phyloP scores from a whole-genome alignment of 2,329 filamentous ascomycete species.

The Bisporella sp. region DNA sequence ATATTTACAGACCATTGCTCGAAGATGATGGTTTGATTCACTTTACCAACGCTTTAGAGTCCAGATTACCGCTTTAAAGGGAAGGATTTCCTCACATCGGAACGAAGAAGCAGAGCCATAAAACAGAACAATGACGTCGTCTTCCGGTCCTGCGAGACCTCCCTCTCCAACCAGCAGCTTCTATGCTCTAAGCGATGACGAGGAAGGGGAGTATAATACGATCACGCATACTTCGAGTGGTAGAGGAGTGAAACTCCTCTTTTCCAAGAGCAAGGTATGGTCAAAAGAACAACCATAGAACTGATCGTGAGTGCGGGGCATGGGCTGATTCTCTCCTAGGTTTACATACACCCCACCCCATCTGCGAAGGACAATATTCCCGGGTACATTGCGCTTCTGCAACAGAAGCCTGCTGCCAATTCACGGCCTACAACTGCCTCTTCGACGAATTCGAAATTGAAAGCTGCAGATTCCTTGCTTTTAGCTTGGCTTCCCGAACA shows the following conservation, averaged over 20 bases:
- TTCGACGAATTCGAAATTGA: constrained; percentile 36
- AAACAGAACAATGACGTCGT: constrained; percentile 22
- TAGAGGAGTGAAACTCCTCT: constrained; percentile 85
- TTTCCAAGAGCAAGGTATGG: constrained; percentile 88
- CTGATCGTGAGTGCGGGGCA: neutral
- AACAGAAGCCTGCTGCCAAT: constrained; percentile 62
- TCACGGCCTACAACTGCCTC: constrained; percentile 21
- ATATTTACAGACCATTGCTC: no score
- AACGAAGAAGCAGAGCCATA: no score
- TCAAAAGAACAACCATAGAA: constrained; percentile 4
- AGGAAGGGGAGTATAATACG: constrained; percentile 91
- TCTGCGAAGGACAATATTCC: constrained; percentile 93
- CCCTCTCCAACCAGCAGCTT: constrained; percentile 79
- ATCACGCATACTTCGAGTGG: constrained; percentile 74
- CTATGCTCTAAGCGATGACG: constrained; percentile 94
- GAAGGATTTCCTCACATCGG: no score
- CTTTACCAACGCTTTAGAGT: no score
- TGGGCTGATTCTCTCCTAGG: constrained; percentile 44
- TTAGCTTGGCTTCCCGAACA: constrained; percentile 92
- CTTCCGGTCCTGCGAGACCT: constrained; percentile 25
- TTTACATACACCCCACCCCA: constrained; percentile 92
- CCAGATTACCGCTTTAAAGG: no score
- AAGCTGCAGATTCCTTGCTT: constrained; percentile 65
- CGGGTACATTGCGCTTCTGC: constrained; percentile 86
- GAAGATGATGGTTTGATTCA: no score